These are phyloP conservation scores for Jacaranda mimosifolia DNA, from an alignment of 257 asterid genomes.

Conservation along the genomic window DNA sequence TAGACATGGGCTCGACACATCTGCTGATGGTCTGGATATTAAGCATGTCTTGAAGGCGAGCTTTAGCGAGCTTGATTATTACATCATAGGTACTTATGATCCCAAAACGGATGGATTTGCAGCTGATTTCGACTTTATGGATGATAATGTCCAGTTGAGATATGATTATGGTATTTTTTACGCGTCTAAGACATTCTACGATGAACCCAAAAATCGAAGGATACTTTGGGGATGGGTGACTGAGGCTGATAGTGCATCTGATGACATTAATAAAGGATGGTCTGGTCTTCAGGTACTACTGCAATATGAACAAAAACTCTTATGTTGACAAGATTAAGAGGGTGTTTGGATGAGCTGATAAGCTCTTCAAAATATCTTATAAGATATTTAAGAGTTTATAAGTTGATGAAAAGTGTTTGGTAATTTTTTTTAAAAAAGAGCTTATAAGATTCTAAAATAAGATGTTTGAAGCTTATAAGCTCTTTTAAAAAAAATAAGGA, in stretches of 20 bases:
- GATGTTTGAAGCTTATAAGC: too few species aligned
- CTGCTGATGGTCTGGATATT: slow-evolving; percentile 34
- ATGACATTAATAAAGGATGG: slow-evolving; percentile 44
- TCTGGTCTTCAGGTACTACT: slow-evolving; percentile 50
- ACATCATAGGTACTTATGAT: slow-evolving; percentile 45
- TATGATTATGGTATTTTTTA: slow-evolving; percentile 56
- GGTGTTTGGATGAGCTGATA: too few species aligned
- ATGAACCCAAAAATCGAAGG: slow-evolving; percentile 45
- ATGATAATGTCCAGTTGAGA: slow-evolving; percentile 35
- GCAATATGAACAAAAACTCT: too few species aligned
- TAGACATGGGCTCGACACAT: slow-evolving; percentile 43
- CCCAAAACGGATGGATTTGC: slow-evolving; percentile 31
- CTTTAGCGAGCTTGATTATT: slow-evolving; percentile 38
- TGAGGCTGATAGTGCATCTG: slow-evolving; percentile 39
- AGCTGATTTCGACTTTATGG: slow-evolving; percentile 44
- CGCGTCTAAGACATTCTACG: slow-evolving; percentile 50
- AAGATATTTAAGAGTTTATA: too few species aligned
- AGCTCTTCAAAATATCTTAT: too few species aligned
- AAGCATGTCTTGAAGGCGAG: slow-evolving; percentile 53
- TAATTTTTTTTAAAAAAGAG: too few species aligned
- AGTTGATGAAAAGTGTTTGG: too few species aligned
- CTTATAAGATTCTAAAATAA: too few species aligned
- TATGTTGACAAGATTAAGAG: too few species aligned
- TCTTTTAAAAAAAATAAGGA: too few species aligned
- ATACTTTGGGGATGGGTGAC: slow-evolving; percentile 56